Base-by-base conservation (phyloP, 2,329 filamentous ascomycete genomes). In the Aspergillus amoenus region DNA sequence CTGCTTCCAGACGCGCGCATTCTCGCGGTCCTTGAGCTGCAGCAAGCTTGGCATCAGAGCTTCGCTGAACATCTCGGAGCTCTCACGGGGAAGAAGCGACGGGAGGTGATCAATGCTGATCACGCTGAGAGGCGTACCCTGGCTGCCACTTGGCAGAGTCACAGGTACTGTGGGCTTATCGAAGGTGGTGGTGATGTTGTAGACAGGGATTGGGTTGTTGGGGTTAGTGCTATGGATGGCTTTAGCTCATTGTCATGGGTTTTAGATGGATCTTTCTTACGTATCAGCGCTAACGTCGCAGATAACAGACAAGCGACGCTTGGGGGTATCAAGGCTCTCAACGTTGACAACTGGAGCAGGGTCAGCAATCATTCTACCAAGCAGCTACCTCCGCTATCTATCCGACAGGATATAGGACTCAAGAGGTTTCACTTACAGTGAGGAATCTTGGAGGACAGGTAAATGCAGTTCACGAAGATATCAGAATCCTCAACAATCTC, bases 71-170 rank as follows among this genome's bases (percentile, higher is more conserved):
- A 88, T 88, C 77, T 97, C 92, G 43, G 87, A 91, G 24, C 91
- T 88, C 78, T 97, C 93, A 52, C 93, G 83, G 1, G 93, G 90
- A 39, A 97, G 81, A 64, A 97, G 83, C 52, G 86, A 89, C 4
- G 91, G 91, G 52, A 95, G 81, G 71, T 95, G 91, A 74, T 95
- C 90, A 68, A 95, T 94, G 72, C 86, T 89, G 75, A 97, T 96
- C 65, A 97, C 90, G 47, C 84, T 87, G 56, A 96, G 77, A 7
- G 84, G 82, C 0, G 85, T 83, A 52, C 81, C 77, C 46, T 75
- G 81, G 68, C 78, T 84, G 62, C 81, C 85, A 21, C 64, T 55
- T 39, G 69, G 57, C 55, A 73, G 54, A 34, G 85, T 79, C 22
- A 94, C 89, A 1, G 87, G 83, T 0, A 96, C 87, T 1, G 91